Percentiles rank a stretch among this genome's conserved stretches.
phyloP scores from a whole-genome alignment of 2,329 filamentous ascomycete genomes.

The Scytalidium sp. region DNA sequence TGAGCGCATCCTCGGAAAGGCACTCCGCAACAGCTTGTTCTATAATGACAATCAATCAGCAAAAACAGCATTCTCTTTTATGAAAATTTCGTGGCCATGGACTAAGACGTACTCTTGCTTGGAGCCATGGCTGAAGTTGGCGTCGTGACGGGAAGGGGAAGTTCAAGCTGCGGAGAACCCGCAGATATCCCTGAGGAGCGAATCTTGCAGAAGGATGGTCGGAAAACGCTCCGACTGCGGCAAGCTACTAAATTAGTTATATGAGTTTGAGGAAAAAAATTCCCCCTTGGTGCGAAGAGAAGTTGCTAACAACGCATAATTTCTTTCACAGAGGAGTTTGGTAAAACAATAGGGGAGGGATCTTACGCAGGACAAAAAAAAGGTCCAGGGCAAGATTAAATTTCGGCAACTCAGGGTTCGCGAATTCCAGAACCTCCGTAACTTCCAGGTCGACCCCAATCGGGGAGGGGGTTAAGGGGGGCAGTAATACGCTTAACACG shows the following conservation, averaged over 20 bases:
- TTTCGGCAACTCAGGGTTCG: neutral
- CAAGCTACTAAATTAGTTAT: slow-evolving; percentile 13
- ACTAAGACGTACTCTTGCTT: slow-evolving; percentile 31
- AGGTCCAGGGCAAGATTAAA: neutral
- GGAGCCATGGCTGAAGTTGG: slow-evolving; percentile 32
- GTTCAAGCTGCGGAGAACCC: slow-evolving; percentile 17
- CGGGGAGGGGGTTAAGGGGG: no score
- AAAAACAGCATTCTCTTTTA: neutral
- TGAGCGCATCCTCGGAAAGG: slow-evolving; percentile 84
- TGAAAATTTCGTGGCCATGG: neutral
- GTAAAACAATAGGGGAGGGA: no score
- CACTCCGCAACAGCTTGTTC: slow-evolving; percentile 63
- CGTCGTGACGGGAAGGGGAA: slow-evolving; percentile 26
- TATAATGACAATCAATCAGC: slow-evolving; percentile 18
- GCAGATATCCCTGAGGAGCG: slow-evolving; percentile 18
- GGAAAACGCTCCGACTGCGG: slow-evolving; percentile 27
- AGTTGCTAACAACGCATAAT: neutral
- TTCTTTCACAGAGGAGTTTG: neutral
- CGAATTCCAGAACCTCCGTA: neutral
- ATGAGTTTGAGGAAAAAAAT: neutral
- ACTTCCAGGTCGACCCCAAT: neutral
- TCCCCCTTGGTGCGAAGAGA: neutral
- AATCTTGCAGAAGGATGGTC: slow-evolving; percentile 22
- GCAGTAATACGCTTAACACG: neutral
- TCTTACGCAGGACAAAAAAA: no score